phyloP scores from a whole-genome alignment of 352 stramenopile genomes.

The Globisporangium nunn region DNA sequence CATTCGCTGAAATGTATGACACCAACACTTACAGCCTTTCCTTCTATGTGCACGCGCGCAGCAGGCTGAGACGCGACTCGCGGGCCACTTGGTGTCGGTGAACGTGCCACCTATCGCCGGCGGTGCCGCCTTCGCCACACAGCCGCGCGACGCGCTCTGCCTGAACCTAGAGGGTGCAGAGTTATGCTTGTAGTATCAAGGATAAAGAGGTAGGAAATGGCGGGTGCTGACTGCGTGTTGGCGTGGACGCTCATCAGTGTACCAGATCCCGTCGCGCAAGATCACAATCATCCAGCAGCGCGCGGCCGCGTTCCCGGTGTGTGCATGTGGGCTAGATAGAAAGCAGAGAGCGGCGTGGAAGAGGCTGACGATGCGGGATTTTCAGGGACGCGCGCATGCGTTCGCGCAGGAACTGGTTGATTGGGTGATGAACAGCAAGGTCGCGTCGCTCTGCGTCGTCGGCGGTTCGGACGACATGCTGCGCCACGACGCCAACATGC shows the following conservation, averaged over 20 bases:
- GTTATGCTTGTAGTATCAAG: no score
- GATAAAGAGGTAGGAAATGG: neutral
- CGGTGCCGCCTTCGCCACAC: constrained; percentile 38
- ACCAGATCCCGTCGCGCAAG: constrained; percentile 48
- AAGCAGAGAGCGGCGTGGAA: neutral
- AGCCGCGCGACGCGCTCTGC: constrained; percentile 39
- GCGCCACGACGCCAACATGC: constrained; percentile 70
- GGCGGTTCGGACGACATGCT: constrained; percentile 78
- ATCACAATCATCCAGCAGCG: constrained; percentile 76
- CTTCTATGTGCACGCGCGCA: constrained; percentile 2
- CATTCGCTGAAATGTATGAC: no score
- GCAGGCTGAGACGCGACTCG: constrained; percentile 27
- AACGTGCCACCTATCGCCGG: constrained; percentile 57
- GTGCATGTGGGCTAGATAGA: neutral
- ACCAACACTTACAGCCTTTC: neutral
- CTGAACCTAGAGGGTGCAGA: constrained; percentile 69
- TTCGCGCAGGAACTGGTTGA: constrained; percentile 52
- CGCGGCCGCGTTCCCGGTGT: constrained; percentile 38
- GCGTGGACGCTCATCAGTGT: constrained; percentile 26
- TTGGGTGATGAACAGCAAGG: constrained; percentile 38
- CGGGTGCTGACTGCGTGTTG: constrained; percentile 2
- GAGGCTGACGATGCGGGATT: no score
- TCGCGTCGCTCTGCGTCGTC: constrained; percentile 44
- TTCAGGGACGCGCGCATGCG: constrained; percentile 40
- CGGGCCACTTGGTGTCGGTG: constrained; percentile 53